These are phyloP conservation scores for Cadophora sp. DNA, from an alignment of 2,329 filamentous ascomycete species.

Conservation along the genomic window DNA sequence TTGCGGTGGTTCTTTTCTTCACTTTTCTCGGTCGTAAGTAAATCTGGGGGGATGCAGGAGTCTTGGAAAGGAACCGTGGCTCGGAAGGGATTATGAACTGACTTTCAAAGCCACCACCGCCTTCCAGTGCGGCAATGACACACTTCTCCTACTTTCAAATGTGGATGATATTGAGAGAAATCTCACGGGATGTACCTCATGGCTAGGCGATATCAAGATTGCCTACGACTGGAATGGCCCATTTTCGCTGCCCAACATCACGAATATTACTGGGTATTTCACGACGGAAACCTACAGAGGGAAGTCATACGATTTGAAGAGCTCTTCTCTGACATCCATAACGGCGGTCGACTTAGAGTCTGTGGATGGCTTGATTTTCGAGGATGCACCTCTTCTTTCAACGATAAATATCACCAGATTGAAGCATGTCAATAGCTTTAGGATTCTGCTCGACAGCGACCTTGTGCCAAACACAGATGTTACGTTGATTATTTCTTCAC, in stretches of 20 bases:
- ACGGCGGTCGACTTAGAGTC: too few relatives aligned
- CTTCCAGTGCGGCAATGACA: background rate
- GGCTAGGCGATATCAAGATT: background rate
- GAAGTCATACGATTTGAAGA: too few relatives aligned
- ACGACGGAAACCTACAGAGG: background rate
- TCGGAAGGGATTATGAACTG: background rate
- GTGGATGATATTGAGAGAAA: slow-evolving; percentile 9
- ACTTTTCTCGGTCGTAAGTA: background rate
- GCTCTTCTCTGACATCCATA: too few relatives aligned
- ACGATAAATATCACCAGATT: too few relatives aligned
- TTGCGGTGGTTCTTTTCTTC: background rate
- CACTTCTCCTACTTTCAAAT: background rate
- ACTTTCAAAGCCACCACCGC: background rate
- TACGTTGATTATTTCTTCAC: too few relatives aligned
- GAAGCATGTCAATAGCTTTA: too few relatives aligned
- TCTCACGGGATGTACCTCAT: slow-evolving; percentile 7
- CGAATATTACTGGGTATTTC: background rate
- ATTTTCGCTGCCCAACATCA: slow-evolving; percentile 17
- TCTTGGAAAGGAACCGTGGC: background rate
- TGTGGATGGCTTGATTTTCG: too few relatives aligned
- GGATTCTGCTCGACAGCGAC: too few relatives aligned
- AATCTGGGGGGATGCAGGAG: too few relatives aligned
- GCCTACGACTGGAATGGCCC: background rate
- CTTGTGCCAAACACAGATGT: too few relatives aligned
- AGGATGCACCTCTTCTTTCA: too few relatives aligned